Conservation (phyloP, 169 alveolate species). For the Eimeria praecox region DNA sequence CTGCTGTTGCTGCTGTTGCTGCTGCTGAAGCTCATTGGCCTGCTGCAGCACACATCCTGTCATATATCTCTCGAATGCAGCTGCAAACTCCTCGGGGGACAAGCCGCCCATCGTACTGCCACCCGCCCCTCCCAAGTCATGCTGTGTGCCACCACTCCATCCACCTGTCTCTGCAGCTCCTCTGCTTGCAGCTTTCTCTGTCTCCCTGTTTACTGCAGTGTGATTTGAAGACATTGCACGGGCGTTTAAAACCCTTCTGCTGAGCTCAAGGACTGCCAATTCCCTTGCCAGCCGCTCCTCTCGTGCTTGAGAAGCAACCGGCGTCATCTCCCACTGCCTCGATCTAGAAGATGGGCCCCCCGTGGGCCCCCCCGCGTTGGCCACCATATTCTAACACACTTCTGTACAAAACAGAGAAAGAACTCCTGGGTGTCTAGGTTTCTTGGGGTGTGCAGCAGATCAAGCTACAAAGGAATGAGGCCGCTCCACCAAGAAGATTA, state of each 20-base stretch:
- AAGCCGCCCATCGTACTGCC: background rate
- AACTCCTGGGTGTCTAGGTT: background rate
- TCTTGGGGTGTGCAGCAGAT: background rate
- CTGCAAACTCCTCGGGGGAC: slow-evolving; percentile 14
- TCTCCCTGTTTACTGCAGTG: background rate
- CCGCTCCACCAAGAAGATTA: slow-evolving; percentile 10
- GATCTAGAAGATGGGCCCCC: background rate
- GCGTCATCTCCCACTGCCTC: background rate
- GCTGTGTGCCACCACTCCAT: background rate
- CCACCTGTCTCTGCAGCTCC: background rate
- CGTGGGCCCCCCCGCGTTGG: background rate
- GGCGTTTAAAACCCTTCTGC: slow-evolving; percentile 8
- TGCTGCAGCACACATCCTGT: slow-evolving; percentile 15
- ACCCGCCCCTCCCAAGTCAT: background rate
- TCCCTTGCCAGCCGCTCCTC: slow-evolving; percentile 55
- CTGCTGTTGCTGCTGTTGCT: slow-evolving; percentile 6
- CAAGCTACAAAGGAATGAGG: background rate
- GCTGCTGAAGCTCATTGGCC: background rate
- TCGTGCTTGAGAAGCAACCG: background rate
- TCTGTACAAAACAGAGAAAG: background rate
- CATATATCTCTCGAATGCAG: slow-evolving; percentile 18
- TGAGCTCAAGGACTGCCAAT: slow-evolving; percentile 5
- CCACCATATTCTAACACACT: background rate
- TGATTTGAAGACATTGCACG: background rate
- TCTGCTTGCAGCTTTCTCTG: background rate